Base-by-base conservation (phyloP, 2,329 filamentous ascomycete genomes). In the Trichoderma simmonsii region DNA sequence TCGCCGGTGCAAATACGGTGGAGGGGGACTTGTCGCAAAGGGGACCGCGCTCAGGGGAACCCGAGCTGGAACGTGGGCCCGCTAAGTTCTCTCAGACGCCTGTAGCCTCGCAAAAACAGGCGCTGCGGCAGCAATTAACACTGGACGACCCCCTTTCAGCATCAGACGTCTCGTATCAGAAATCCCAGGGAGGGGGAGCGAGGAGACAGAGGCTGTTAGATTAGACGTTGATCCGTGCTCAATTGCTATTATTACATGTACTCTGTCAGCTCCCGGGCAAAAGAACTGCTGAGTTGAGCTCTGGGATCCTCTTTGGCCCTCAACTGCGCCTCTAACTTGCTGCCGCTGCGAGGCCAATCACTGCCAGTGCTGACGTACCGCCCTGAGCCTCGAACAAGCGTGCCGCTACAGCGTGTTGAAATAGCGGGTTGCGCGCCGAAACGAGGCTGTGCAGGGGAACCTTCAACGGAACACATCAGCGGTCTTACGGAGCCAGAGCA, bases 381-480 rank as follows among this genome's bases (percentile, higher is more conserved):
- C 30, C 69, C 69, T 36, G 69, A 71, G 69, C 62, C 62, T 71
- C 69, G 28, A 57, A 21, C 34, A 56, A 60, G 32, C 51, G 36
- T 65, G 26, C 61, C 69, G 56, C 68, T 71, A 18, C 51, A 11
- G 57, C 24, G 62, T 21, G 39, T 18, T 56, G 24, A 43, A 43
- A 12, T 51, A 64, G 61, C 61, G 61, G 60, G 34, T 28, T 69
- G 68, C 24, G 57, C 69, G 59, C 60, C 60, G 66, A 67, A 65
- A 63, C 71, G 73, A 73, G 73, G 73, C 73, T 71, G 73, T 74
- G 73, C 73, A 70, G 36, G 48, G 51, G 56, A 43, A 43, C 39
- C 14, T 26, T 63, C 34, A 61, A 57, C 56, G 70, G 64, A 72
- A 69, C 71, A 69, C 39, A 68, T 63, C 71, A 68, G 24, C 62